Evolutionary conservation across 108 stramenopile genomes (phyloP).

Genomic region (Cyclotella sp.): DNA sequence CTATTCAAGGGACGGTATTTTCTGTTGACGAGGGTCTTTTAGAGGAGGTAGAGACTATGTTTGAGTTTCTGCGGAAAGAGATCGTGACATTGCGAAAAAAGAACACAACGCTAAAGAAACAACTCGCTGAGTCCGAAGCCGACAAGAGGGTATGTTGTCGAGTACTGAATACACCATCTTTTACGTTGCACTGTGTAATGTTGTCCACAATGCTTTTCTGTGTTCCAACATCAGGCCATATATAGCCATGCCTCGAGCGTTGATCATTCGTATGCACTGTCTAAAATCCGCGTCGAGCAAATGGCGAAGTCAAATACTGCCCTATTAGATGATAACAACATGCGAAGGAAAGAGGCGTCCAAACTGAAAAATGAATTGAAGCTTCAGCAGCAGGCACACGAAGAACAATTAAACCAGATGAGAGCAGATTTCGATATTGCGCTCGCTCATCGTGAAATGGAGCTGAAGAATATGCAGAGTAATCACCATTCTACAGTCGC

Average conservation of each 20-base stretch:
- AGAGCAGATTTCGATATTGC: constrained; percentile 46
- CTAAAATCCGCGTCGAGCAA: constrained; percentile 53
- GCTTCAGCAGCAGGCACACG: constrained; percentile 43
- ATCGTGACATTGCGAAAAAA: constrained; percentile 53
- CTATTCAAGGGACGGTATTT: constrained; percentile 46
- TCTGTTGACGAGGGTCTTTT: constrained; percentile 57
- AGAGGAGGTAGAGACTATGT: constrained; percentile 64
- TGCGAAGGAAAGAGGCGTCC: constrained; percentile 40
- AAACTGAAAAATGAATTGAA: constrained; percentile 53
- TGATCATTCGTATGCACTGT: constrained; percentile 48
- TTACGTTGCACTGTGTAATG: not conserved
- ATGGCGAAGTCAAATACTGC: constrained; percentile 48
- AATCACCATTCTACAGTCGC: constrained; percentile 7
- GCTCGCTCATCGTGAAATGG: constrained; percentile 33
- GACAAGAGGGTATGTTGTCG: constrained; percentile 41
- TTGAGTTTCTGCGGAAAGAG: constrained; percentile 61
- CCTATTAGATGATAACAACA: constrained; percentile 45
- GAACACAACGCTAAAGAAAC: constrained; percentile 52
- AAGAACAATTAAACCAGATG: constrained; percentile 49
- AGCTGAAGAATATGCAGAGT: constrained; percentile 39
- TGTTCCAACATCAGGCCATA: constrained; percentile 14
- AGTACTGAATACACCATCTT: not conserved
- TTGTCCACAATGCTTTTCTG: not conserved
- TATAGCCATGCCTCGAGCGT: constrained; percentile 43
- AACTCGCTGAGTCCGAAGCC: constrained; percentile 47